Evolutionary conservation across 768 basidiomycete species (phyloP), one percentile per base, ranked within the genome.

Genomic region (Mycena kentingensis): DNA sequence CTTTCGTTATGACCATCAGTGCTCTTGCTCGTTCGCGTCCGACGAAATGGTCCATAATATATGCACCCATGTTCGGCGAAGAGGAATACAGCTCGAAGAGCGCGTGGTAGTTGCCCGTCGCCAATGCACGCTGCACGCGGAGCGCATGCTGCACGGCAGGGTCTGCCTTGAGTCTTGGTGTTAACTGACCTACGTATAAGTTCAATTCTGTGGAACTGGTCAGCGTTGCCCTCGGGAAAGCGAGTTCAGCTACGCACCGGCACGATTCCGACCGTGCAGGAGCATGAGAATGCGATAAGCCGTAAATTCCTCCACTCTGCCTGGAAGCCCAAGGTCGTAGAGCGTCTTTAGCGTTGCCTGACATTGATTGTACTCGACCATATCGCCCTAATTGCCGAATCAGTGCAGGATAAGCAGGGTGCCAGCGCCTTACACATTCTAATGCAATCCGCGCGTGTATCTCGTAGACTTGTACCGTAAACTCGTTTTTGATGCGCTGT

Each of bases 11-110:
- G 59, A 89, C 84, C 65, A 93, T 82, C 55, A 99, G 68, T 2
- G 93, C 94, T 53, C 83, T 83, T 50, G 88, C 80, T 53, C 97
- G 77, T 73, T 98, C 97, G 63, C 97, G 81, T 63, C 86, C 84
- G 63, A 98, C 88, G 69, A 98, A 98, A 69, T 98, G 94, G 71
- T 98, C 97, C 92, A 99, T 97, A 65, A 99, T 93, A 70, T 98
- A 98, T 48, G 84, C 94, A 32, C 93, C 93, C 97, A 98, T 98
- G 66, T 96, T 94, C 24, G 94, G 93, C 37, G 93, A 92, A 48
- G 77, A 77, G 63, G 81, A 63, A 71, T 91, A 98, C 51, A 93
- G 73, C 49, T 84, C 82, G 74, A 98, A 98, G 61, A 99, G 79
- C 35, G 84, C 80, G 70, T 93, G 91, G 71, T 98, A 99, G 68